phyloP scores from a whole-genome alignment of 2,329 filamentous ascomycete genomes.

The Alternaria gansuensis region DNA sequence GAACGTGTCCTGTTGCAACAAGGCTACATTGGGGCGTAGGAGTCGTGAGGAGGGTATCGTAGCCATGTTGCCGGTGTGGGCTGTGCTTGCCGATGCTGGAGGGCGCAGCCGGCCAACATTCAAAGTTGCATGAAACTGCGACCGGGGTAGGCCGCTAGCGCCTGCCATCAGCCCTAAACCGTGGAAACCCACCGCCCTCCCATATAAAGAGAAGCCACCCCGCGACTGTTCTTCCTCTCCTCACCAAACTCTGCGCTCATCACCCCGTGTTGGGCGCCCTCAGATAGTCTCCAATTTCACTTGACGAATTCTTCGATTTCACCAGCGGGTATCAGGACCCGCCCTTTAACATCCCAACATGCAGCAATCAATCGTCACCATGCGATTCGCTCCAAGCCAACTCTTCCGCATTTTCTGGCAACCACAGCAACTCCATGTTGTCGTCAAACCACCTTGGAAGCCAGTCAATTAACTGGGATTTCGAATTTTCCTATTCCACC shows the following conservation, averaged over 20 bases:
- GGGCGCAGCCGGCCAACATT: constrained; percentile 11
- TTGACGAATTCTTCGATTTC: constrained; percentile 51
- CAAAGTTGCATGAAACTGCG: constrained; percentile 33
- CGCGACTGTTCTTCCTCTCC: constrained; percentile 28
- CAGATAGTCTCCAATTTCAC: constrained; percentile 46
- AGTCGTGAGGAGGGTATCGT: constrained; percentile 41
- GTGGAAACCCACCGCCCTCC: constrained; percentile 8
- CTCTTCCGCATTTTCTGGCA: constrained; percentile 37
- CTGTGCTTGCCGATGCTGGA: constrained; percentile 25
- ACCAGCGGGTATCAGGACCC: constrained; percentile 49
- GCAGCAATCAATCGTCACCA: constrained; percentile 37
- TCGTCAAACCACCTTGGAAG: constrained; percentile 39
- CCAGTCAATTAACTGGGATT: constrained; percentile 42
- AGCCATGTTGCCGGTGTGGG: constrained; percentile 37
- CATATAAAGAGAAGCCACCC: constrained; percentile 35
- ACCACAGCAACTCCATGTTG: constrained; percentile 33
- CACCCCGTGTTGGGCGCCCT: constrained; percentile 50
- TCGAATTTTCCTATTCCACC: constrained; percentile 37
- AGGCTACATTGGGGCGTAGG: constrained; percentile 34
- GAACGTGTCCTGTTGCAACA: constrained; percentile 31
- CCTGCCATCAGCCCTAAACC: constrained; percentile 11
- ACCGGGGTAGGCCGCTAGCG: constrained; percentile 20
- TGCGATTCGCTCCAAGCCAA: constrained; percentile 36
- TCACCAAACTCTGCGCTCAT: constrained; percentile 45
- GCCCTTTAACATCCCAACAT: constrained; percentile 46